Conservation (phyloP, 768 basidiomycete genomes). For the Suillus hirtellus region DNA sequence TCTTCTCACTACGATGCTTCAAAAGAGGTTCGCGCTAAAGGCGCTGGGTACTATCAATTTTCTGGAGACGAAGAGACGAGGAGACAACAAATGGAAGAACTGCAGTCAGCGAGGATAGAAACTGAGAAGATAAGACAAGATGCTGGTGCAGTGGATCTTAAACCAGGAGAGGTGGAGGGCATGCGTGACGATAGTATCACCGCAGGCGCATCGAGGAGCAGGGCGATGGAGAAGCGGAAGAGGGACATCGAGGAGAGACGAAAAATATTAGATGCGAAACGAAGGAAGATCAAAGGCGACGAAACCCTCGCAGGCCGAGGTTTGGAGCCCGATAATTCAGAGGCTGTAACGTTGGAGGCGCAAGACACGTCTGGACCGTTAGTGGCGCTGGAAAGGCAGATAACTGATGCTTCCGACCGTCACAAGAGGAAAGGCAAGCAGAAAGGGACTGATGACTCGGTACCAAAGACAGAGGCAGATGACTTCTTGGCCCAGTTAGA, state of each 20-base stretch:
- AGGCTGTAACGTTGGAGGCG: constrained; percentile 3
- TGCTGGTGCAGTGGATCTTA: constrained; percentile 57
- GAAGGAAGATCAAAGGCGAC: constrained; percentile 48
- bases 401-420: constrained; percentile 16
- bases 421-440: constrained; percentile 28
- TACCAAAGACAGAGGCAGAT: constrained; percentile 48
- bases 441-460: constrained; percentile 11
- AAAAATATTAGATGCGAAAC: constrained; percentile 62
- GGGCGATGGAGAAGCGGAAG: constrained; percentile 67
- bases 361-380: constrained; percentile 44
- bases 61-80: constrained; percentile 82
- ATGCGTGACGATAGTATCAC: constrained; percentile 48
- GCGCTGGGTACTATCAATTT: constrained; percentile 92
- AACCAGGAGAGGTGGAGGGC: constrained; percentile 76
- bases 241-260: constrained; percentile 70
- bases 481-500: constrained; percentile 67
- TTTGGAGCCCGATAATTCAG: neutral
- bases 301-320: neutral
- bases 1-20: constrained; percentile 80
- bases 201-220: constrained; percentile 39
- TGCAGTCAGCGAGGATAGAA: constrained; percentile 66
- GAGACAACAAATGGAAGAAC: constrained; percentile 77
- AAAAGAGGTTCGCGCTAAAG: constrained; percentile 81
- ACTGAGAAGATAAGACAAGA: constrained; percentile 66
- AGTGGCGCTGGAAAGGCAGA: constrained; percentile 45